Conservation (phyloP, 495 filamentous ascomycete species). For the Aspergillus coremiiformis region DNA sequence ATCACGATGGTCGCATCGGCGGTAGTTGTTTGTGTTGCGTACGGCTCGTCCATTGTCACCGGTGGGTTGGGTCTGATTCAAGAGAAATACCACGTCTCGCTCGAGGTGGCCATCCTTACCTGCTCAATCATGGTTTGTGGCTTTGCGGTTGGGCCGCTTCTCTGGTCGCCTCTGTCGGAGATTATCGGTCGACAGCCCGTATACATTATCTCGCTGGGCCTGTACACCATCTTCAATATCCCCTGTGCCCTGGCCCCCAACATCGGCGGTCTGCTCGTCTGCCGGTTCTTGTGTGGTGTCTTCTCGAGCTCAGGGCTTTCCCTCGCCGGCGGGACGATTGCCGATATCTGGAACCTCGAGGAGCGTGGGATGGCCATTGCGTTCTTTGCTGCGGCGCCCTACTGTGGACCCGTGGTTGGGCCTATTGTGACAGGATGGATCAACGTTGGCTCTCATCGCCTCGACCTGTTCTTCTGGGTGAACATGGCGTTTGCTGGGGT, state of each 20-base stretch:
- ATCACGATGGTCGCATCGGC: constrained; percentile 45
- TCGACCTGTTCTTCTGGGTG: constrained; percentile 48
- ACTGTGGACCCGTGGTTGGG: constrained; percentile 49
- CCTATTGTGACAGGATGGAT: constrained; percentile 55
- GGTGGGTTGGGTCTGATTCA: constrained; percentile 53
- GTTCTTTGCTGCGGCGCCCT: constrained; percentile 47
- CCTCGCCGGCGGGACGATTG: constrained; percentile 53
- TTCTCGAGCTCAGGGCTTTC: constrained; percentile 56
- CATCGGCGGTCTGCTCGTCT: constrained; percentile 45
- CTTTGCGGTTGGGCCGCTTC: constrained; percentile 43
- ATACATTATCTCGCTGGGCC: constrained; percentile 43
- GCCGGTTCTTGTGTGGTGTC: constrained; percentile 50
- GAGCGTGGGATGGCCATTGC: constrained; percentile 55
- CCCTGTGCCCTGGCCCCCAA: constrained; percentile 52
- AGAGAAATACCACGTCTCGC: constrained; percentile 52
- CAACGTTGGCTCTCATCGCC: constrained; percentile 43
- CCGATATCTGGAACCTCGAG: constrained; percentile 53
- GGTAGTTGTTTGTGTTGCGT: constrained; percentile 49
- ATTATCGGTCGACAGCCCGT: constrained; percentile 59
- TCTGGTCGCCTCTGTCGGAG: constrained; percentile 66
- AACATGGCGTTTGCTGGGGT: constrained; percentile 36
- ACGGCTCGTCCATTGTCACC: constrained; percentile 54
- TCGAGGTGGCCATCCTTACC: constrained; percentile 55
- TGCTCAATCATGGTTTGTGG: constrained; percentile 35
- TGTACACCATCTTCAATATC: constrained; percentile 52